Evolutionary conservation across 306 rosid genomes (phyloP), one percentile per base, ranked within the genome.

Genomic region (Bauhinia variegata): DNA sequence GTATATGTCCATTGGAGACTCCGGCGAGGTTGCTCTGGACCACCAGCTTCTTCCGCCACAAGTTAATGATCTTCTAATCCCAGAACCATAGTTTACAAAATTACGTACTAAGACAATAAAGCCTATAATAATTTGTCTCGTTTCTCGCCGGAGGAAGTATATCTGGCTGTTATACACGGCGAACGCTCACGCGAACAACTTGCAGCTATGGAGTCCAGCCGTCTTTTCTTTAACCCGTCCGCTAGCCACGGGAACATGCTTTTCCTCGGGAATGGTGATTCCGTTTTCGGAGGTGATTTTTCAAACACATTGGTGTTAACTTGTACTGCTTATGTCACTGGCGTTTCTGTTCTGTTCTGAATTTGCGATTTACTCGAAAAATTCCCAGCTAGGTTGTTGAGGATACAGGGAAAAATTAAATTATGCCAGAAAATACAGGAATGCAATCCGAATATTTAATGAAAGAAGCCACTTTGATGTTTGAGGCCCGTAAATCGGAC

Each of bases 31-130:
- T 93, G 37, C 97, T 89, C 3, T 93, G 98, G 98, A 93, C 86
- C 39, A 93, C 98, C 2, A 93, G 98, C 63, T 93, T 93, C 86
- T 93, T 93, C 95, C 98, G 98, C 68, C 98, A 93, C 80, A 93
- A 88, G 98, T 65, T 93, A 36, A 90, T 90, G 97, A 88, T 93
- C 82, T 89, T 90, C 65, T 93, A 86, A 85, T 65, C 49, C 9
- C 5, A 50, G 3, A 65, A 16, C 44, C 42, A 15, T 60, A 58
- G 60, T 11, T 42, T 63, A 56, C 65, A 6, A n/a, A 8, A 14
- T 37, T 41, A 42, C 23, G 17, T 34, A 68, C 12, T 32, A 9
- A 46, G 33, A 56, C 18, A 44, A 18, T 23, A 43, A 50, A 18
- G 5, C 7, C 17, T 34, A 39, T 15, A 34, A 32, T 32, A 37